A percentile compares a stretch with the other conserved stretches of the same genome.
These are phyloP conservation scores for Tylopilus cervinicoccineus DNA, from an alignment of 768 basidiomycete species.

Conservation along the genomic window DNA sequence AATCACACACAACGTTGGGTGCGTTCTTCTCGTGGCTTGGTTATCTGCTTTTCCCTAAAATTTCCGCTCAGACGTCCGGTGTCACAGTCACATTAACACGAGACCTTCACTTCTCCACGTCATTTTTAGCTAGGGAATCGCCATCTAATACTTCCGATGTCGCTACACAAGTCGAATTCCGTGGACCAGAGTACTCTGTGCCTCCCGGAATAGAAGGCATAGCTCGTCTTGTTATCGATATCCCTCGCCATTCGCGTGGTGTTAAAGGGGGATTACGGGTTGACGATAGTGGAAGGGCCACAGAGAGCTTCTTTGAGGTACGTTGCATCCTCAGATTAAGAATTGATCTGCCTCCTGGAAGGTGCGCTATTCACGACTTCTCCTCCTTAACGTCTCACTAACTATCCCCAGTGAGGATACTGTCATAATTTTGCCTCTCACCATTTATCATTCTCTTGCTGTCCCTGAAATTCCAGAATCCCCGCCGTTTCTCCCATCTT, in stretches of 20 bases:
- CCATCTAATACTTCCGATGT: conserved; percentile 57
- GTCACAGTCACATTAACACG: conserved; percentile 59
- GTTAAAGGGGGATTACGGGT: conserved; percentile 58
- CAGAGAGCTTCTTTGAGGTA: conserved; percentile 65
- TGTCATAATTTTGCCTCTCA: conserved; percentile 57
- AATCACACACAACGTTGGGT: conserved; percentile 84
- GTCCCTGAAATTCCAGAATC: conserved; percentile 39
- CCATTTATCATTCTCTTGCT: conserved; percentile 60
- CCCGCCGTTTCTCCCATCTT: conserved; percentile 15
- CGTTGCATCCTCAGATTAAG: conserved; percentile 58
- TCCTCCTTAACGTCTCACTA: conserved; percentile 6
- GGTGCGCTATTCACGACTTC: conserved; percentile 38
- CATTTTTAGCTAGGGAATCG: conserved; percentile 19
- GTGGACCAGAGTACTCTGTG: conserved; percentile 71
- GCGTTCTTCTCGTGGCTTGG: conserved; percentile 5
- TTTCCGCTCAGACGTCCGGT: conserved; percentile 56
- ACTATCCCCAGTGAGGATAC: conserved; percentile 60
- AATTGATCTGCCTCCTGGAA: conserved; percentile 63
- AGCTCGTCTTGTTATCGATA: conserved; percentile 74
- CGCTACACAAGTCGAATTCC: conserved; percentile 63
- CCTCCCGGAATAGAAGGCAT: conserved; percentile 73
- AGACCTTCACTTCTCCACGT: conserved; percentile 51
- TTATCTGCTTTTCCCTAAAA: conserved; percentile 3
- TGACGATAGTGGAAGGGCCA: conserved; percentile 42
- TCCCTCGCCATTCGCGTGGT: conserved; percentile 63